Evolutionary conservation across 2,329 filamentous ascomycete genomes (phyloP), one percentile per base, ranked within the genome.

Genomic region (Sphaerulina vaccinii): DNA sequence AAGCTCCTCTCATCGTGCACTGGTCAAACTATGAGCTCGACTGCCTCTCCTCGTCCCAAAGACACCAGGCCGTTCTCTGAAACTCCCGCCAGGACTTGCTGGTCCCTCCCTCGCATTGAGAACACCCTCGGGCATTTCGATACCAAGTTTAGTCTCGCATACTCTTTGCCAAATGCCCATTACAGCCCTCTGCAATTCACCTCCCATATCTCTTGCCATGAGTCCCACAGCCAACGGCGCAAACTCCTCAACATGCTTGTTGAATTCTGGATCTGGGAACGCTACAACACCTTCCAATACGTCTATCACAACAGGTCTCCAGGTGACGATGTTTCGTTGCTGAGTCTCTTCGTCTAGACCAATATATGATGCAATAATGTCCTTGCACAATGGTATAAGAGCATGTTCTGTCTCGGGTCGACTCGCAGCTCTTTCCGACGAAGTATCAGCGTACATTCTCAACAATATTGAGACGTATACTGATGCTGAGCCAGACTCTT

Each of bases 391-490:
- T 52, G 95, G 95, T 21, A 99, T 88, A 21, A 99, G 79, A 1
- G 93, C 95, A 35, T 85, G 85, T 73, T 99, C 93, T 0, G 95
- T 95, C 59, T 95, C 89, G 2, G 80, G 78, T 36, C 91, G 83
- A 62, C 83, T 90, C 54, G 86, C 85, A 51, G 86, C 84, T 45
- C 93, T 83, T 71, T 96, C 91, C 6, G 87, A 85, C 32, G 86
- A 83, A 55, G 87, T 86, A 66, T 99, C 93, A 41, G 89, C 87
- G 71, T 96, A 99, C 93, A 99, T 99, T 43, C 93, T 82, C 73
- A 99, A 90, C 22, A 99, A 76, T 60, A 99, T 99, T 56, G 87
- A 87, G 29, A 99, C 90, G 69, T 99, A 99, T 1, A 95, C 96
- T 2, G 89, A 88, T 0, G 93, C 93, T 49, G 87, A 88, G 35